Evolutionary conservation across 768 basidiomycete species (phyloP), one percentile per base, ranked within the genome.

Genomic region (Pleurotus ostreatus): DNA sequence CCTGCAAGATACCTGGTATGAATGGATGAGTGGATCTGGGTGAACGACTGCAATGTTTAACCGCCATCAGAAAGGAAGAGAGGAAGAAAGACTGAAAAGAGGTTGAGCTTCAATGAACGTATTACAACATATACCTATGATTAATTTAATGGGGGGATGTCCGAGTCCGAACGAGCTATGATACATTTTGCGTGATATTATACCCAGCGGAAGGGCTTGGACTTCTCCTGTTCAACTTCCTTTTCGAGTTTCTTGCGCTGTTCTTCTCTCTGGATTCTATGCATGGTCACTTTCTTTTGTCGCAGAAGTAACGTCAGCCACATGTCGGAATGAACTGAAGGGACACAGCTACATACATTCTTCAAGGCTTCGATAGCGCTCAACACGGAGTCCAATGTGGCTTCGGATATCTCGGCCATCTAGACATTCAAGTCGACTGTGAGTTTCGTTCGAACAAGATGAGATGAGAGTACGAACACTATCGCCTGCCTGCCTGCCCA

Each of bases 401-500:
- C 52, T 55, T 60, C 59, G 13, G 59, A 60, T 23, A 60, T 39
- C 13, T 60, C 59, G 5, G 51, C 47, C 49, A 57, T 40, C 59
- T 60, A 22, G n/a, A 55, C 34, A n/a, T n/a, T 25, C 23, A 25
- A 30, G 13, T 7, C 7, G 23, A 20, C 9, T 22, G 20, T 46
- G 16, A 52, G 37, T 3, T 22, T 44, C 15, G 18, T 39, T 38
- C 34, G 26, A 30, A 46, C 46, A 37, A 23, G 11, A 15, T 1
- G 37, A 20, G n/a, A 41, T 37, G 41, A 37, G 9, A 43, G 34
- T 18, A 67, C 75, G 58, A 44, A 84, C 83, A 38, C 75, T 74
- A 45, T 83, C 81, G 18, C 74, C 70, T 26, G 83, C 80, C 48
- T 82, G 78, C 49, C 70, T 69, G 51, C 78, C 73, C 2, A 85